Evolutionary conservation across 805 yeast species (phyloP).

Genomic region (Brettanomyces naardenensis): DNA sequence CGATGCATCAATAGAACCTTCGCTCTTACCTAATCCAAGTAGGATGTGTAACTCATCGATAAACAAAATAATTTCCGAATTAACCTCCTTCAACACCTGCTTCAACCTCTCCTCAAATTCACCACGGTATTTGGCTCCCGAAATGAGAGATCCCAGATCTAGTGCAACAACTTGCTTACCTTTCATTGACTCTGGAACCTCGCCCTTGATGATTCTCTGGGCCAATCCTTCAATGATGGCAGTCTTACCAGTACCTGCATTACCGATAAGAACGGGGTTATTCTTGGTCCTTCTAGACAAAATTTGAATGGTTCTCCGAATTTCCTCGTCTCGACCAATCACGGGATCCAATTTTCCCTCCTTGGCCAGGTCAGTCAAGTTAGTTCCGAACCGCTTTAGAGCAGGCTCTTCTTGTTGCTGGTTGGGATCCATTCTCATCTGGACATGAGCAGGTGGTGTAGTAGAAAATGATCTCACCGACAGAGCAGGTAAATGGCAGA

Average conservation of each 20-base stretch:
- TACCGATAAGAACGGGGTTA: slow-evolving; percentile 90
- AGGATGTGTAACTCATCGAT: slow-evolving; percentile 88
- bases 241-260: slow-evolving; percentile 98
- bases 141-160: slow-evolving; percentile 82
- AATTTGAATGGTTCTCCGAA: slow-evolving; percentile 86
- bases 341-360: slow-evolving; percentile 95
- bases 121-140: slow-evolving; percentile 94
- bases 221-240: slow-evolving; percentile 96
- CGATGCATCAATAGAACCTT: slow-evolving; percentile 94
- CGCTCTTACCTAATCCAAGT: slow-evolving; percentile 86
- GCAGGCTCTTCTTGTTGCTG: slow-evolving; percentile 57
- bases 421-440: slow-evolving; percentile 26
- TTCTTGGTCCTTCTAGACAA: slow-evolving; percentile 89
- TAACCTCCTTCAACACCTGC: slow-evolving; percentile 73
- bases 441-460: slow-evolving; percentile 6
- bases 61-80: slow-evolving; percentile 68
- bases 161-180: slow-evolving; percentile 75
- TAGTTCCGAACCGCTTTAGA: slow-evolving; percentile 75
- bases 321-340: slow-evolving; percentile 94
- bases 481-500: too few species aligned
- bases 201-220: slow-evolving; percentile 82
- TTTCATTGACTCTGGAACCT: slow-evolving; percentile 92
- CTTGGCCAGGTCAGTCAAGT: slow-evolving; percentile 77
- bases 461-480: slow-evolving; percentile 13
- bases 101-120: slow-evolving; percentile 92